Evolutionary conservation across 106 monocot species (phyloP), one percentile per base, ranked within the genome.

Genomic region (Dioscorea zingiberensis): DNA sequence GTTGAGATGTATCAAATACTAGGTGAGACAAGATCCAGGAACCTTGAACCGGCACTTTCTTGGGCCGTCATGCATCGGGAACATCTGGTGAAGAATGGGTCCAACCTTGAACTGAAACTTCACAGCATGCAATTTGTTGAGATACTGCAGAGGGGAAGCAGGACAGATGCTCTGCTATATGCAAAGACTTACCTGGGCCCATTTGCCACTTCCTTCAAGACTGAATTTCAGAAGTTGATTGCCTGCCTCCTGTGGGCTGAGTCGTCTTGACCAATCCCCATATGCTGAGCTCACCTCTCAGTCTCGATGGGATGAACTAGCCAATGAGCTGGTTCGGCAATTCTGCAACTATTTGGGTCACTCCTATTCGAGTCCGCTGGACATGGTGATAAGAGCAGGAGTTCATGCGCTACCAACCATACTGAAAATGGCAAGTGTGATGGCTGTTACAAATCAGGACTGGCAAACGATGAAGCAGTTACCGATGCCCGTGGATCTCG

Each of bases 51-150:
- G 47, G 98, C 98, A 27, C 68, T 93, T 13, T 70, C 2, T n/a
- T 98, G 98, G 98, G 86, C 77, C 18, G 11, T 54, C 5, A 32
- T 54, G 25, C 72, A 93, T 7, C 58, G 82, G 4, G 80, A 74
- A 17, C 63, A 53, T 16, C 78, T 95, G 28, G 12, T 73, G 19
- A 76, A 80, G 30, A 78, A 76, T 47, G 84, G 81, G 12, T 89
- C 93, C 2, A 73, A 23, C 48, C 83, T 98, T n/a, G 93, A 98
- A 68, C 77, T 98, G 66, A 98, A 93, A 62, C 98, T 98, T 74
- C 93, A 93, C 45, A 62, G 82, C 25, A 73, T 89, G 47, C 92
- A 89, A 67, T 98, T 86, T 66, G 57, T 98, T 10, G 89, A 93
- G 70, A 87, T 87, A 29, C 56, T 93, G 22, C 72, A 79, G 60